Percentiles rank a stretch among this genome's conserved stretches.
Conservation (phyloP, 148 eudicot genomes). For the Silene latifolia region DNA sequence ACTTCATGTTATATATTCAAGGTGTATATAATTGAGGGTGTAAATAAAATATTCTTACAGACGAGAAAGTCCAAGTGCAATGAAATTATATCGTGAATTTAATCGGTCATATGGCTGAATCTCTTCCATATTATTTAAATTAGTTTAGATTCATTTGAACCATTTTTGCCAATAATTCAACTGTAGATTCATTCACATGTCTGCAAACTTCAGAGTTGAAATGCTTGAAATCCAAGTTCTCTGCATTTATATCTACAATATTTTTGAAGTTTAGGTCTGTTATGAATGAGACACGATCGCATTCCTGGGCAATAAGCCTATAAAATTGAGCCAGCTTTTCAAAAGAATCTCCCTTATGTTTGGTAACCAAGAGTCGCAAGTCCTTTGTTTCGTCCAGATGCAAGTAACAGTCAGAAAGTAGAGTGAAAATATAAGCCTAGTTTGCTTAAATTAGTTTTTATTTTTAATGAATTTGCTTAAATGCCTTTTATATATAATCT, state of each 20-base stretch:
- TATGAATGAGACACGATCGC: conserved; percentile 64
- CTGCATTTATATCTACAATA: conserved; percentile 54
- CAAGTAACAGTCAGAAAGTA: conserved; percentile 75
- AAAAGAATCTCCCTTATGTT: conserved; percentile 25
- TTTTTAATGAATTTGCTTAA: too few relatives aligned
- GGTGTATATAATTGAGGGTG: too few relatives aligned
- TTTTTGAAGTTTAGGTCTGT: conserved; percentile 78
- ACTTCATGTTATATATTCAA: too few relatives aligned
- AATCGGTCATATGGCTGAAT: too few relatives aligned
- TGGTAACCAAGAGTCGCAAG: conserved; percentile 17
- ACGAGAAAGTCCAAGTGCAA: too few relatives aligned
- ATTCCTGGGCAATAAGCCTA: conserved; percentile 68
- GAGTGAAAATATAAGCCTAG: conserved; percentile 46
- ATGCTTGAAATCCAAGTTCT: conserved; percentile 43
- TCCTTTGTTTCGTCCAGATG: conserved; percentile 46
- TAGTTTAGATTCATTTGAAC: too few relatives aligned
- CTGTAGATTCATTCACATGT: conserved; percentile 64
- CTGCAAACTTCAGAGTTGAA: conserved; percentile 61
- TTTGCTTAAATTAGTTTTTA: too few relatives aligned
- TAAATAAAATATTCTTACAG: too few relatives aligned
- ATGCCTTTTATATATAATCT: too few relatives aligned
- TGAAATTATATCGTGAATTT: too few relatives aligned
- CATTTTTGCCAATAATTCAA: conserved; percentile 82
- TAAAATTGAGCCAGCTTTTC: conserved; percentile 41
- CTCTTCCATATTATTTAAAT: too few relatives aligned